A percentile compares a stretch with the other conserved stretches of the same genome.
Conservation (phyloP, 202 grass and related monocot genomes). For the Schoenoplectus triqueter region DNA sequence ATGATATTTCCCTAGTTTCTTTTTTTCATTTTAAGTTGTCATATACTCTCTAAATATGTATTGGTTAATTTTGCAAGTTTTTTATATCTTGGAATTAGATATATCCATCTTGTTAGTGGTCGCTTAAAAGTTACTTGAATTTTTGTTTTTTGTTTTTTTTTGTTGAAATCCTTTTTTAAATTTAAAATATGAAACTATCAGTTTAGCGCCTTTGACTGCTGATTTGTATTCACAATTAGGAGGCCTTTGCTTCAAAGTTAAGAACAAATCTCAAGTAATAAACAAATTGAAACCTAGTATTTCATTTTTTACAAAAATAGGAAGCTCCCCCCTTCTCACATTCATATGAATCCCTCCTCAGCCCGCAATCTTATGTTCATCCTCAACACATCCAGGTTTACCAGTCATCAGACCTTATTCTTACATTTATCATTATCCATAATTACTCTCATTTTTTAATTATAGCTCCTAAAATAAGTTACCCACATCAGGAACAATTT, state of each 20-base stretch:
- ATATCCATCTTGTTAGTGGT: too few relatives aligned
- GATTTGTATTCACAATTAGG: not conserved
- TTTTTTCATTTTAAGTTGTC: too few relatives aligned
- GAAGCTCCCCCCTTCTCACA: not conserved
- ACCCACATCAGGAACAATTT: not conserved
- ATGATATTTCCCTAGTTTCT: too few relatives aligned
- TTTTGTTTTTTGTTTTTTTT: too few relatives aligned
- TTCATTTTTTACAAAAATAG: not conserved
- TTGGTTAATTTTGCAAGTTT: too few relatives aligned
- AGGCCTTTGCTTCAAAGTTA: not conserved
- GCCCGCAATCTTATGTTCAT: not conserved
- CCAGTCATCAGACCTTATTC: not conserved
- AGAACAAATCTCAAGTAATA: not conserved
- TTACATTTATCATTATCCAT: constrained; percentile 15
- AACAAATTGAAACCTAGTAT: not conserved
- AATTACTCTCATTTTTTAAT: not conserved
- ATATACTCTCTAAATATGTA: too few relatives aligned
- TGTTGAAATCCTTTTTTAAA: not conserved
- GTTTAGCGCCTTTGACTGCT: not conserved
- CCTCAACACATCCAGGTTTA: not conserved
- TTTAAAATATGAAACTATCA: not conserved
- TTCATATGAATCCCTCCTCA: not conserved
- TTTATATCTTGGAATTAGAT: too few relatives aligned
- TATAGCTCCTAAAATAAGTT: not conserved
- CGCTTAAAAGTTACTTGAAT: too few relatives aligned